Conservation (phyloP, 495 filamentous ascomycete genomes). For the Neurospora tetraspora region DNA sequence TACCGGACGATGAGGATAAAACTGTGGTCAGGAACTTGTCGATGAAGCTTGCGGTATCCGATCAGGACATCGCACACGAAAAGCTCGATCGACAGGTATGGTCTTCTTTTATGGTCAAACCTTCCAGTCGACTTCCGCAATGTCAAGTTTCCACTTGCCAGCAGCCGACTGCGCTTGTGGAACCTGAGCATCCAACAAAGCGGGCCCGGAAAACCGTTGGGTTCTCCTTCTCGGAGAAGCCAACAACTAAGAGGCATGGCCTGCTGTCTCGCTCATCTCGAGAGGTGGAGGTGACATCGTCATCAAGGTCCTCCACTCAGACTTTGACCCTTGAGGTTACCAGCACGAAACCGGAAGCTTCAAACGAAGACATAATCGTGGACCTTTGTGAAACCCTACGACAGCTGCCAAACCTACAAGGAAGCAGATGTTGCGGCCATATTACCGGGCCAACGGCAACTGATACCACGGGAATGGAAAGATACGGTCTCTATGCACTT, state of each 20-base stretch:
- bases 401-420: background rate
- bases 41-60: background rate
- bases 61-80: background rate
- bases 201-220: background rate
- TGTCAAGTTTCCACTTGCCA: background rate
- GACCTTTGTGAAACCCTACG: background rate
- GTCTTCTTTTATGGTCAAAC: background rate
- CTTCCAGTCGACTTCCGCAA: background rate
- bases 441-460: background rate
- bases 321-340: background rate
- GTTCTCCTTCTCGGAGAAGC: background rate
- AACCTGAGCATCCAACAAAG: background rate
- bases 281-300: background rate
- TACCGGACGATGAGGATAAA: constrained; percentile 9
- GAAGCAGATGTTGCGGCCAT: background rate
- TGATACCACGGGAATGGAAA: background rate
- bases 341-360: background rate
- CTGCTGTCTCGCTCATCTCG: background rate
- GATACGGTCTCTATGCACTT: background rate
- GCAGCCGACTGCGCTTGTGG: background rate
- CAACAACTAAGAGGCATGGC: background rate
- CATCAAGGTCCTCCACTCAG: background rate
- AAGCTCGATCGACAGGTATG: background rate
- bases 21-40: background rate
- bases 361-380: constrained; percentile 5